Conservation (phyloP, 2,329 filamentous ascomycete genomes). For the Colletotrichum camelliae region DNA sequence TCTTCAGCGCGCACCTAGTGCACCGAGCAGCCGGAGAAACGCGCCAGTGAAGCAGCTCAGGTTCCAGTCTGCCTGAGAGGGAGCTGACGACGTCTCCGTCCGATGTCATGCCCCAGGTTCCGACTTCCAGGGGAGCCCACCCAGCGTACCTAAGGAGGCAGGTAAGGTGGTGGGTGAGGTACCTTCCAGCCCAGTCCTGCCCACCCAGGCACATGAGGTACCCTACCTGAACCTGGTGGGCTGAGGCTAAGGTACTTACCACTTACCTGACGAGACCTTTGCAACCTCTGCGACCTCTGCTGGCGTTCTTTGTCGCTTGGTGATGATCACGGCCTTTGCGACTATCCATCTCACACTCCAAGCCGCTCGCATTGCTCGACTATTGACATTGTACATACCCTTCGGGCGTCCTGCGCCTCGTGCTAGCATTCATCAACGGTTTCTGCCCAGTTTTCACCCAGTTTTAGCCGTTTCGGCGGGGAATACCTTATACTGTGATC, state of each 20-base stretch:
- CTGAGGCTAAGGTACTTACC: neutral
- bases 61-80: slow-evolving; percentile 17
- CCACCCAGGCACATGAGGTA: too few relatives aligned
- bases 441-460: slow-evolving; percentile 9
- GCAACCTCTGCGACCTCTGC: neutral
- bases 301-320: neutral
- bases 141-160: neutral
- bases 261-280: neutral
- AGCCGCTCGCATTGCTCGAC: neutral
- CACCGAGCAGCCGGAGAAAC: slow-evolving; percentile 21
- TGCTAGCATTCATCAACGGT: slow-evolving; percentile 8
- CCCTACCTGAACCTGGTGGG: neutral
- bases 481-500: slow-evolving; percentile 15
- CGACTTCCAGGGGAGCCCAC: neutral
- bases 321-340: neutral
- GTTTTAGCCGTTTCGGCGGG: slow-evolving; percentile 20
- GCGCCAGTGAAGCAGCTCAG: slow-evolving; percentile 12
- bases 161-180: neutral
- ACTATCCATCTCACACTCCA: neutral
- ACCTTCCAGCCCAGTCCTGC: too few relatives aligned
- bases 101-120: slow-evolving; percentile 12
- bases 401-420: slow-evolving; percentile 16
- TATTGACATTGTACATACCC: slow-evolving; percentile 4
- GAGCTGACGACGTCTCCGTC: slow-evolving; percentile 23
- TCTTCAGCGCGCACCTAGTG: slow-evolving; percentile 17